Base-by-base conservation (phyloP, 352 stramenopile genomes). In the Saprolegnia parasitica region DNA sequence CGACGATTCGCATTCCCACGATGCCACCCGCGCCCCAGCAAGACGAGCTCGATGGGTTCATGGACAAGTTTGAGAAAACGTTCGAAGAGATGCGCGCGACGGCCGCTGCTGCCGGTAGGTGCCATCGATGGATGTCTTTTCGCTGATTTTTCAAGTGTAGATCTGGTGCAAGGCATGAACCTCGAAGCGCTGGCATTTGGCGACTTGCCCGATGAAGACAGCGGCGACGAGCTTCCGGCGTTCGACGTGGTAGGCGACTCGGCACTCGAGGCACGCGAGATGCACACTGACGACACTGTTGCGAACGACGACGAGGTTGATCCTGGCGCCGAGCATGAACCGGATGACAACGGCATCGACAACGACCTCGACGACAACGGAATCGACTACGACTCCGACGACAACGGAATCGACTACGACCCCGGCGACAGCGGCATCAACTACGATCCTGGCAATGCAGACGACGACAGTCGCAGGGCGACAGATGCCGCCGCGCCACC, bases 1-100 rank as follows among this genome's bases (percentile, higher is more conserved):
- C 15, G 13, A 39, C 18, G n/a, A 11, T 46, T 26, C 26, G 32
- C 21, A 4, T 70, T 15, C 24, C n/a, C 32, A 70, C 62, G 21
- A 70, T 70, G 63, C 63, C 63, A 11, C 13, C 46, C 5, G 47
- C 47, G 8, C 9, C 49, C 6, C 35, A 63, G 35, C 63, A 70
- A 24, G 39, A 29, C 26, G 13, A 70, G 21, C 20, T 63, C 13
- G 24, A 13, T 29, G 39, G 2, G 6, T 70, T 70, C 35, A 26
- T 70, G 46, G n/a, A 60, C 16, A 61, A 26, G n/a, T 24, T 70
- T n/a, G 42, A 49, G 42, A 4, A 49, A n/a, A 8, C 18, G 8
- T 49, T 49, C 8, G 42, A 49, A 10, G 42, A n/a, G 42, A 15
- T n/a, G 18, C 18, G 13, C 18, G 42, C 4, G 42, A 8, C 42